These are phyloP conservation scores for Dalechampia spathulata DNA, from an alignment of 441 rosid species.

Conservation along the genomic window DNA sequence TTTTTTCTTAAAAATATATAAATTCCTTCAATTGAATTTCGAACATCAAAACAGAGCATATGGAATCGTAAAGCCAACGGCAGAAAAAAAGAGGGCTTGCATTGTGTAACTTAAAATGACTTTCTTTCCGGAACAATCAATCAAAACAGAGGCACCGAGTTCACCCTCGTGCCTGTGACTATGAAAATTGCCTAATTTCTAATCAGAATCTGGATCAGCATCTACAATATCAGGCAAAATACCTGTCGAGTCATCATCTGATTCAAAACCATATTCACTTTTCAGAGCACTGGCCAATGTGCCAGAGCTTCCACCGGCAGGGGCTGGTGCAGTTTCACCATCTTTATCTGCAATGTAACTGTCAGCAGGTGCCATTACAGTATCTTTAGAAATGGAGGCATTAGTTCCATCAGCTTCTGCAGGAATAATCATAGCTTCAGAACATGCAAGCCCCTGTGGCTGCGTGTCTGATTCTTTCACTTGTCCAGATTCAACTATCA, in stretches of 20 bases:
- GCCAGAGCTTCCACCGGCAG: slow-evolving; percentile 2
- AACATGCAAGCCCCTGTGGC: slow-evolving; percentile 23
- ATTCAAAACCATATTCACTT: slow-evolving; percentile 6
- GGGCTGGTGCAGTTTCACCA: slow-evolving; percentile 3
- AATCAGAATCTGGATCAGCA: slow-evolving; percentile 38
- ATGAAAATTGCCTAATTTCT: slow-evolving; percentile 2
- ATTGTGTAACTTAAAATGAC: too few species aligned
- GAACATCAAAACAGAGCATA: too few species aligned
- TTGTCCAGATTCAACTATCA: slow-evolving; percentile 20
- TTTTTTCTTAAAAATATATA: too few species aligned
- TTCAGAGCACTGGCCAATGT: slow-evolving; percentile 11
- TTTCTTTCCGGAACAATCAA: too few species aligned
- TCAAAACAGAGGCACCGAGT: too few species aligned
- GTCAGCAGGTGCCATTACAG: slow-evolving; percentile 9
- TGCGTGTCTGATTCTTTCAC: slow-evolving; percentile 21
- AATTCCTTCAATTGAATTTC: too few species aligned
- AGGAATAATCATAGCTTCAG: slow-evolving; percentile 17
- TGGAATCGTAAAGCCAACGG: too few species aligned
- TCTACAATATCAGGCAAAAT: slow-evolving; percentile 35
- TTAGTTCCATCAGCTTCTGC: slow-evolving; percentile 1
- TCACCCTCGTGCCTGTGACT: too few species aligned
- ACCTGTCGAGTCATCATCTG: slow-evolving; percentile 23
- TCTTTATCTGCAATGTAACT: slow-evolving; percentile 8
- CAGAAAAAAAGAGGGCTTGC: too few species aligned
- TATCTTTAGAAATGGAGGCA: slow-evolving; percentile 1